Evolutionary conservation across 805 yeast genomes (phyloP), one percentile per base, ranked within the genome.

Genomic region (Nakazawaea populi): DNA sequence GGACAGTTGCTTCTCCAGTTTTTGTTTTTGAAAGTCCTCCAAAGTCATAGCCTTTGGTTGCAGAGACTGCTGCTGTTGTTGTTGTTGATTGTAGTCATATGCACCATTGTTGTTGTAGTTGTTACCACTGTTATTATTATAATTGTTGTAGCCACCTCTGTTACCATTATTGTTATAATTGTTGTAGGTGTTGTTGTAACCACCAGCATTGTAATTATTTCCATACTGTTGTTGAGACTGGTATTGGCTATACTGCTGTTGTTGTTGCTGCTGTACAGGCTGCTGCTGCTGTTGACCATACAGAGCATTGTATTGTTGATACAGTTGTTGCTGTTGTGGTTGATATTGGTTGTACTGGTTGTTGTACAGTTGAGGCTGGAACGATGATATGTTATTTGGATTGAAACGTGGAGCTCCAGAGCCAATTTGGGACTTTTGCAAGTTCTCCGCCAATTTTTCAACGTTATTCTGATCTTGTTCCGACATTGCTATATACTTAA

Each of bases 11-110:
- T 65, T 55, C 34, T 72, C 76, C 51, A 74, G 67, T 63, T 82
- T 77, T 63, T 83, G 87, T 64, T 84, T 84, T 64, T 87, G 85
- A 71, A 82, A 89, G 57, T 88, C 96, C 49, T 89, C 95, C 60
- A 89, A 75, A 39, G 91, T 78, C 89, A 88, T 82, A 54, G 83
- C 84, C 60, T 73, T 74, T 53, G 61, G 66, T 53, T 65, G 57
- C 56, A 50, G 61, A 48, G 55, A 60, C 34, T 56, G 60, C 14
- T 56, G 40, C 30, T 30, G 47, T 14, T 42, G 53, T 14, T 55
- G 50, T 52, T 46, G 58, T 14, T 53, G 39, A 32, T 52, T 53
- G 46, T 52, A 52, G 8, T 59, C 56, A 58, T 56, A 55, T 60
- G 52, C 56, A 58, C 51, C 51, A 47, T 51, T 52, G 49, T 49